Evolutionary conservation across 768 basidiomycete genomes (phyloP).

Genomic region (Naematelia aurantialba): DNA sequence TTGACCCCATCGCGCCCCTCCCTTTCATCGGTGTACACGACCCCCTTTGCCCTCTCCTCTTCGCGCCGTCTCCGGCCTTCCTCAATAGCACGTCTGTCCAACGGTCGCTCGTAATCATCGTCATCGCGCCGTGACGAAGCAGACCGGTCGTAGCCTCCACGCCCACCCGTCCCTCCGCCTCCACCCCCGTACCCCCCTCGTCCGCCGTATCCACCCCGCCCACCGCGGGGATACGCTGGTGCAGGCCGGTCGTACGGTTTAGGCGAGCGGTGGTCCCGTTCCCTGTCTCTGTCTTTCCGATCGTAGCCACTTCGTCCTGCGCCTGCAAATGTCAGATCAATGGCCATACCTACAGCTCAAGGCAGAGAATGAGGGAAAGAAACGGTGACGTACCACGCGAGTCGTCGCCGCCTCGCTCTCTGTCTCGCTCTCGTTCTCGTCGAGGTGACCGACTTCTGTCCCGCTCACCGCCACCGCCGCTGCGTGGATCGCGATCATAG

Average conservation of each 20-base stretch:
- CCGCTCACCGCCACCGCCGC: slow-evolving; percentile 4
- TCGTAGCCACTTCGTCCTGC: slow-evolving; percentile 11
- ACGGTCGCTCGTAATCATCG: slow-evolving; percentile 33
- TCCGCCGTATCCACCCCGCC: slow-evolving; percentile 6
- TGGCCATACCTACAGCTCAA: background rate
- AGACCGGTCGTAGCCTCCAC: background rate
- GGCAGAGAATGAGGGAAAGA: background rate
- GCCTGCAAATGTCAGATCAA: slow-evolving; percentile 7
- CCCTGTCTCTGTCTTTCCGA: slow-evolving; percentile 13
- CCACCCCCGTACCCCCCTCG: slow-evolving; percentile 9
- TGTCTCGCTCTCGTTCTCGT: slow-evolving; percentile 4
- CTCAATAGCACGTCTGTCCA: slow-evolving; percentile 46
- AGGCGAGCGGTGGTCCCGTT: slow-evolving; percentile 5
- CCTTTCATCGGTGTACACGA: slow-evolving; percentile 25
- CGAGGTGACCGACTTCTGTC: slow-evolving; percentile 4
- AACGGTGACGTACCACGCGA: background rate
- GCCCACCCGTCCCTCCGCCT: slow-evolving; percentile 4
- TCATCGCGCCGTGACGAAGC: background rate
- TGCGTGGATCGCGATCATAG: slow-evolving; percentile 13
- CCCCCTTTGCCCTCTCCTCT: slow-evolving; percentile 40
- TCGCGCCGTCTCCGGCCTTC: slow-evolving; percentile 45
- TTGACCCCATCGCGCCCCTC: slow-evolving; percentile 2
- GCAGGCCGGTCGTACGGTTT: slow-evolving; percentile 2
- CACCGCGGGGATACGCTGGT: background rate
- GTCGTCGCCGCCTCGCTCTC: too few species aligned